Evolutionary conservation across 23 red algal genomes (phyloP).

Genomic region (Cyanidioschyzon merolae): DNA sequence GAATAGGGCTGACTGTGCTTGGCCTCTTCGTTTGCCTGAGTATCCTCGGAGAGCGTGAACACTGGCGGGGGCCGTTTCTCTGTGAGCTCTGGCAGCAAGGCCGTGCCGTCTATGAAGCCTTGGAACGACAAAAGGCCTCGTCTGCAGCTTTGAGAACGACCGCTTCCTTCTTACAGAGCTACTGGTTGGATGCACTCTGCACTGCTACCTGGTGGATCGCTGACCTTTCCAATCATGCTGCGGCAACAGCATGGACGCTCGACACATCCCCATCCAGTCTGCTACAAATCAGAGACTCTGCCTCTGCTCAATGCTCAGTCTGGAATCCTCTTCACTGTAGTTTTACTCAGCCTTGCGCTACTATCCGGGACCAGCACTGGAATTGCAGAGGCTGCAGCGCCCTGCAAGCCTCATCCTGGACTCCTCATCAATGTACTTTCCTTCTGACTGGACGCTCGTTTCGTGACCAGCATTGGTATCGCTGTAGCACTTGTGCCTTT

Average conservation of each 20-base stretch:
- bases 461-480: conserved; percentile 83
- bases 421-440: too few species aligned
- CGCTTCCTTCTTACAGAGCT: neutral
- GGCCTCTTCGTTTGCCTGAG: neutral
- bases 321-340: too few species aligned
- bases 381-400: too few species aligned
- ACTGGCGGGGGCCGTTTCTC: neutral
- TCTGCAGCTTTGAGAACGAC: neutral
- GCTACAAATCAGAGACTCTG: too few species aligned
- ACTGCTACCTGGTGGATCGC: too few species aligned
- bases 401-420: too few species aligned
- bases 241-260: too few species aligned
- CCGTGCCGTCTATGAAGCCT: neutral
- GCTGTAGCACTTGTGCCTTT: conserved; percentile 60
- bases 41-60: neutral
- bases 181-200: neutral
- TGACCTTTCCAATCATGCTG: too few species aligned
- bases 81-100: neutral
- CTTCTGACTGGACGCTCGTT: conserved; percentile 50
- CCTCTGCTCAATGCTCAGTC: too few species aligned
- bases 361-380: too few species aligned
- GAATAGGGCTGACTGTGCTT: neutral
- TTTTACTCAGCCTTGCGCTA: too few species aligned
- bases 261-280: too few species aligned
- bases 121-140: neutral